Base-by-base conservation (phyloP, 495 filamentous ascomycete genomes). In the Friedmanniomyces endolithicus region DNA sequence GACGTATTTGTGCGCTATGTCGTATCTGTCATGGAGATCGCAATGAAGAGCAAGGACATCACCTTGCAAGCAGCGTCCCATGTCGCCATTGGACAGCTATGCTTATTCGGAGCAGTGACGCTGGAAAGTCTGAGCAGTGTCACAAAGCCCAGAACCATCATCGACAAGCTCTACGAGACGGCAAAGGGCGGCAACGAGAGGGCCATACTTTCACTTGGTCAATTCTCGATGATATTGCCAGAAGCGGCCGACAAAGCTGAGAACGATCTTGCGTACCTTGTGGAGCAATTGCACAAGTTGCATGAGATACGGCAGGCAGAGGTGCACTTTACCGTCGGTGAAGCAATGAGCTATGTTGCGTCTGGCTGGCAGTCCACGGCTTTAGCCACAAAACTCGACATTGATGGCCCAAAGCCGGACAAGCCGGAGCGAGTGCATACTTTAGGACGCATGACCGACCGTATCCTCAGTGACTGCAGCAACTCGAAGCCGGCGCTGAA, bases 261-360 rank as follows among this genome's bases (percentile, higher is more conserved):
- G 23, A 65, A 60, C 19, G 58, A 68, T 11, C 56, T 80, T 11
- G 53, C 57, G 2, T 64, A 74, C 17, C 74, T 89, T 24, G 54
- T 86, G 29, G 67, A 75, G 39, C 80, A 76, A 29, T 67, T 98
- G 0, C 85, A 88, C 63, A 72, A 71, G 6, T 66, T 97, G 14
- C 87, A 92, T 63, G 88, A 90, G 60, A 81, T 89, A 24, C 83
- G 83, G 55, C 84, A 88, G 50, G 80, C 86, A 0, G 88, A 95
- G 63, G 74, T 86, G 9, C 90, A 95, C 56, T 95, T 98, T 64
- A 76, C 86, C 2, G 79, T 90, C 11, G 92, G 92, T 11, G 89
- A 94, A 63, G 88, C 92, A 12, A 72, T 95, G 50, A 79, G 83
- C 49, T 83, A 81, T 57, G 78, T 84, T 39, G 80, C 85, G 40